phyloP scores from a whole-genome alignment of 257 asterid species.

The Penstemon eatonii region DNA sequence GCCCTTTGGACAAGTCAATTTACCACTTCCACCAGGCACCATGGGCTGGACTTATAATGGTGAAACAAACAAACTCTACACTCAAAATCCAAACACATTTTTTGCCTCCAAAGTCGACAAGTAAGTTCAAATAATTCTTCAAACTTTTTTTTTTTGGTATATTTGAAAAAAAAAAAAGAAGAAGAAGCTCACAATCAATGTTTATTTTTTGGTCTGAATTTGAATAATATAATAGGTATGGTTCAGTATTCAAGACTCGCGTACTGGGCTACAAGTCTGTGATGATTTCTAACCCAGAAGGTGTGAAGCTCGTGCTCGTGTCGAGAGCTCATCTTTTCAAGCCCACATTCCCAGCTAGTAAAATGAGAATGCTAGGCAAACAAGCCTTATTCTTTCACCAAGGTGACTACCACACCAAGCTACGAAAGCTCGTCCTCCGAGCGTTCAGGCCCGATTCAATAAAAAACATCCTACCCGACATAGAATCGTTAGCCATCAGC shows the following conservation, averaged over 20 bases:
- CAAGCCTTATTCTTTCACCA: conserved; percentile 78
- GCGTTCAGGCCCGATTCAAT: conserved; percentile 74
- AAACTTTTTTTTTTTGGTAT: not conserved
- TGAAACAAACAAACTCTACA: conserved; percentile 74
- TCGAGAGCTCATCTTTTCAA: conserved; percentile 69
- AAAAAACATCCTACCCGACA: conserved; percentile 48
- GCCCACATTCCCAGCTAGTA: conserved; percentile 85
- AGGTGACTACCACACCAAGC: conserved; percentile 67
- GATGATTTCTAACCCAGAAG: conserved; percentile 77
- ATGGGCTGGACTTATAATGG: conserved; percentile 85
- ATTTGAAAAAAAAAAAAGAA: too few species aligned
- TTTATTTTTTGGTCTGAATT: not conserved
- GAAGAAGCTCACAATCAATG: not conserved
- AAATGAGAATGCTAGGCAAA: conserved; percentile 73
- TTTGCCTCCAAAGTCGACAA: conserved; percentile 70
- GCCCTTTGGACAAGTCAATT: conserved; percentile 33
- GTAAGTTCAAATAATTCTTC: conserved; percentile 35
- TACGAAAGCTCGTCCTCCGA: conserved; percentile 65
- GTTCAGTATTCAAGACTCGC: conserved; percentile 76
- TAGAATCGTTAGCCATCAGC: conserved; percentile 44
- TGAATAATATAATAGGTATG: conserved; percentile 51
- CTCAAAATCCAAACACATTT: conserved; percentile 73
- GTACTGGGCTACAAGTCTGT: conserved; percentile 71
- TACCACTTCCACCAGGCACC: conserved; percentile 82
- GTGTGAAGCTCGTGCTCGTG: conserved; percentile 60